Evolutionary conservation across 805 yeast species (phyloP), one percentile per base, ranked within the genome.

Genomic region (Candida incommunis): DNA sequence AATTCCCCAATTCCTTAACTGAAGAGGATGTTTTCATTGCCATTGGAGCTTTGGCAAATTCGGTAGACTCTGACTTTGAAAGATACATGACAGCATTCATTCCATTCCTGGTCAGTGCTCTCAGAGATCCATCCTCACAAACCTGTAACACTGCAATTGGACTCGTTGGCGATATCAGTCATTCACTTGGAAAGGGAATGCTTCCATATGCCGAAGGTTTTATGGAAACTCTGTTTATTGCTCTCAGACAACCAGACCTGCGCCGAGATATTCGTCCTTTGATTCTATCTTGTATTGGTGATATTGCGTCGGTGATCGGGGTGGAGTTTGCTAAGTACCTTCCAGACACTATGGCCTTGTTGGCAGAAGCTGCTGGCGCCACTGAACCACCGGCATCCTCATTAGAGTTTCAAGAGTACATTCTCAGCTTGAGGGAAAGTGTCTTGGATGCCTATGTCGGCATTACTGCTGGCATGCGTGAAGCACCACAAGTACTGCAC

Each of bases 371-470:
- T 9, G 53, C 63, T 11, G 50, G 48, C 23, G 48, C 61, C 25
- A 55, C 51, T 26, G 49, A 52, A 34, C 54, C 52, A 15, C 49
- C 57, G 3, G 90, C 82, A 53, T 65, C 72, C 37, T 70, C 87
- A 7, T 58, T 76, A 37, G 97, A 92, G 50, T 74, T 86, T 18
- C 69, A 78, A 46, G 96, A 88, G 50, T 85, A 85, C 56, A 72
- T 80, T 26, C 66, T 75, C 48, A 71, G 69, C 42, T 76, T 92
- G 41, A 78, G 80, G 53, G 96, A 86, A 64, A 72, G 97, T 3
- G 90, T 88, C n/a, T 70, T 92, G 54, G 97, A 92, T 62, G 87
- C 96, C 31, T 92, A 86, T 60, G 95, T 88, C 27, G 98, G 98
- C 50, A 80, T 92, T 43, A 86, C 90, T 47, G 87, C 94, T 43